Base-by-base conservation (phyloP, 208 protist species). In the Trypanosoma cruzi region DNA sequence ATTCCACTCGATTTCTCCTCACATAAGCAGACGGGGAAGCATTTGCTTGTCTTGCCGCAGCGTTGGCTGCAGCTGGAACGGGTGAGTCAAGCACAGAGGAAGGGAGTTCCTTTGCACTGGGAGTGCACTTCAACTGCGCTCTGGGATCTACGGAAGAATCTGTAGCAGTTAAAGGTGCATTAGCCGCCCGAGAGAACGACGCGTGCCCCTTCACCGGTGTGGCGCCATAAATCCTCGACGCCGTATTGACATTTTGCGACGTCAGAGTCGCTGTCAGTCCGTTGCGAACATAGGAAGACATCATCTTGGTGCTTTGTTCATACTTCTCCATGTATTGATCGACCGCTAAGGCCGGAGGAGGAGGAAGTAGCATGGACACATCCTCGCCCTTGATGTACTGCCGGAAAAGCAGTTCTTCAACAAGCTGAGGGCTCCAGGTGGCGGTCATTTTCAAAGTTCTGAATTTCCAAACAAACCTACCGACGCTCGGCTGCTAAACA, bases 331-430 rank as follows among this genome's bases (percentile, higher is more conserved):
- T 64, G 66, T 84, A 92, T 57, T 76, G 80, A 42, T 86, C 80
- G 24, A 66, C 81, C 3, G 71, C 73, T 22, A 81, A 59, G 28
- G 84, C 62, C 1, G 90, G 90, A 29, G 86, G 63, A 0, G 88
- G 86, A 2, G 90, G 90, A 22, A 96, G 77, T 6, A 82, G 57
- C 34, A 54, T 64, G 6, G 80, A 81, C 18, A 96, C 78, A 60
- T 96, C 90, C 73, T 96, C 90, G 34, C 91, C 81, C 59, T 96
- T 92, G 60, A 94, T 90, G 69, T 86, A 96, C 77, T 94, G 87
- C 37, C 81, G 80, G 61, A 94, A 96, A n/a, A 96, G 74, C 46
- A 96, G 79, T 54, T 96, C 90, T 77, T 96, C 88, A 1, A 94
- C 88, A 50, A 91, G 68, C 32, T 88, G 69, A 31, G 90, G 79